These are phyloP conservation scores for Psophocarpus tetragonolobus DNA, from an alignment of 306 rosid species.

Conservation along the genomic window DNA sequence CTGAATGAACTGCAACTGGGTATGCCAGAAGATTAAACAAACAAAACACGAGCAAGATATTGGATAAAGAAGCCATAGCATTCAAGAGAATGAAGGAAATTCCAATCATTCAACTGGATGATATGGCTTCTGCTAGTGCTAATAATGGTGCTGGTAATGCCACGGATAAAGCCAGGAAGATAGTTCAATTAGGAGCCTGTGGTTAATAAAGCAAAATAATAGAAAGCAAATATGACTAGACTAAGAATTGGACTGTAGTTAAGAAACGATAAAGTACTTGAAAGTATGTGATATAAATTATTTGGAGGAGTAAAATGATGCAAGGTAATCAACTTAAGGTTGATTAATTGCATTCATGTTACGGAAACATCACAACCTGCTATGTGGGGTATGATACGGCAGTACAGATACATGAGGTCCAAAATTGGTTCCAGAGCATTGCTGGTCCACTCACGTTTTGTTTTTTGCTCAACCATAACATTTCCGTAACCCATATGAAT, in stretches of 20 bases:
- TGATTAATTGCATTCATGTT: not conserved
- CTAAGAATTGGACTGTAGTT: not conserved
- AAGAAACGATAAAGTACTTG: not conserved
- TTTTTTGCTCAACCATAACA: not conserved
- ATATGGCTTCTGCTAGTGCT: not conserved
- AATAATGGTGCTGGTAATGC: not conserved
- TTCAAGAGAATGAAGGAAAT: not conserved
- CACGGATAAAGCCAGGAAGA: slow-evolving; percentile 5
- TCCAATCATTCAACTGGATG: slow-evolving; percentile 17
- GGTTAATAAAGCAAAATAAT: not conserved
- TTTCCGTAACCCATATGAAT: not conserved
- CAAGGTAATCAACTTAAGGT: not conserved
- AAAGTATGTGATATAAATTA: not conserved
- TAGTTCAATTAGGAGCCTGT: slow-evolving; percentile 13
- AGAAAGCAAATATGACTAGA: slow-evolving; percentile 26
- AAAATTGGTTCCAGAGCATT: not conserved
- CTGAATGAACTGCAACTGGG: slow-evolving; percentile 32
- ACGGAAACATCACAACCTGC: slow-evolving; percentile 10
- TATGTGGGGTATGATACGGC: slow-evolving; percentile 14
- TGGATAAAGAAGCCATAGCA: slow-evolving; percentile 44
- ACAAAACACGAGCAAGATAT: slow-evolving; percentile 22
- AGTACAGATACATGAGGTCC: slow-evolving; percentile 26
- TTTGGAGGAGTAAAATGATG: not conserved
- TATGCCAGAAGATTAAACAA: slow-evolving; percentile 16
- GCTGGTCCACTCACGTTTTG: slow-evolving; percentile 19